phyloP scores from a whole-genome alignment of 2,329 filamentous ascomycete species.

The Tolypocladium ovalisporum region DNA sequence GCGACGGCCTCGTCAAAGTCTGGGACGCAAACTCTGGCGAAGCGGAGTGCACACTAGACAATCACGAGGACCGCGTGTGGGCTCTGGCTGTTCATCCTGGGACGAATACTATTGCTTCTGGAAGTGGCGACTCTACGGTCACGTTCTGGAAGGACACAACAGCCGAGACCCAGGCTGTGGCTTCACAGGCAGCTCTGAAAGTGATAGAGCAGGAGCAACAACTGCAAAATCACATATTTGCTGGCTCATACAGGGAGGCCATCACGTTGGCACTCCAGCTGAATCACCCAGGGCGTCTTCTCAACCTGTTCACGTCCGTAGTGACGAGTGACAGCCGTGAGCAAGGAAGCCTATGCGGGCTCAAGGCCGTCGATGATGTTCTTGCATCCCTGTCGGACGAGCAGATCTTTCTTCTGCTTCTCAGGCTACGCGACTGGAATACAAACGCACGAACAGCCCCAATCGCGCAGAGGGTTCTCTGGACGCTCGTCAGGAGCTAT shows the following conservation, averaged over 20 bases:
- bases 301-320: conserved; percentile 74
- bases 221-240: conserved; percentile 82
- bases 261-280: conserved; percentile 86
- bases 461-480: conserved; percentile 77
- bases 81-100: conserved; percentile 64
- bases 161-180: conserved; percentile 62
- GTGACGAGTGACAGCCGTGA: conserved; percentile 53
- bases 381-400: conserved; percentile 69
- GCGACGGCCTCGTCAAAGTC: conserved; percentile 90
- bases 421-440: conserved; percentile 90
- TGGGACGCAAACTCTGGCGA: conserved; percentile 87
- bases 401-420: conserved; percentile 73
- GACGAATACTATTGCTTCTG: conserved; percentile 70
- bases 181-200: conserved; percentile 62
- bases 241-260: conserved; percentile 81
- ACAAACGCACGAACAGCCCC: conserved; percentile 81
- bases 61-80: conserved; percentile 95
- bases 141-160: conserved; percentile 96
- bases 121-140: conserved; percentile 82
- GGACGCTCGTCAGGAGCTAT: conserved; percentile 69
- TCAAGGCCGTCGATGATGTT: conserved; percentile 70
- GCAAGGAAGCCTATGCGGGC: conserved; percentile 50
- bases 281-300: conserved; percentile 82
- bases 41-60: conserved; percentile 81
- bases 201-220: conserved; percentile 91